These are phyloP conservation scores for Diaporthe ampelina DNA, from an alignment of 2,329 filamentous ascomycete species.

Conservation along the genomic window DNA sequence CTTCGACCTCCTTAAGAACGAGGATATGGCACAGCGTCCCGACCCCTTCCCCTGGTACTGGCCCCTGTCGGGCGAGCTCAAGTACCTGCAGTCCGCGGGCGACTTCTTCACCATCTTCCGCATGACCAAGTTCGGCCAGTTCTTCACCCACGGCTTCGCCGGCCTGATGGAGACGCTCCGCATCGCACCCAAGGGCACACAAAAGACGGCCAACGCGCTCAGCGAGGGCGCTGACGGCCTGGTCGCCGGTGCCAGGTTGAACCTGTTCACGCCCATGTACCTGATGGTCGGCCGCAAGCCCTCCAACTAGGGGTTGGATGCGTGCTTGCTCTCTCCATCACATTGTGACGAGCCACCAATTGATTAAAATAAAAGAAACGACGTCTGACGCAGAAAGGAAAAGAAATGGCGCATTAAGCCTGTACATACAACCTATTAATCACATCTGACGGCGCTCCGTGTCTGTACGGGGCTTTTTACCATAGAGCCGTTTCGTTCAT, in stretches of 20 bases:
- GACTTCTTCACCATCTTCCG: conserved; percentile 88
- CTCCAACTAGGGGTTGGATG: conserved; percentile 48
- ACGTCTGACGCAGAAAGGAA: conserved; percentile 8
- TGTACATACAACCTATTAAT: conserved; percentile 36
- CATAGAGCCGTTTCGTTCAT: conserved; percentile 4
- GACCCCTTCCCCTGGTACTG: conserved; percentile 94
- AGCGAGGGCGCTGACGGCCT: conserved; percentile 86
- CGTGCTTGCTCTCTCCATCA: background rate
- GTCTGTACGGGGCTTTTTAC: background rate
- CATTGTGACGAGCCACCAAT: background rate
- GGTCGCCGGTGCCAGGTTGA: conserved; percentile 86
- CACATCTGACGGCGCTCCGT: conserved; percentile 31
- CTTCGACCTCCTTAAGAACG: conserved; percentile 85
- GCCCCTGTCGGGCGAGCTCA: conserved; percentile 87
- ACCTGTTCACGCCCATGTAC: conserved; percentile 99
- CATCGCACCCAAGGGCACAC: conserved; percentile 84
- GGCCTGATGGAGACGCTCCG: conserved; percentile 81
- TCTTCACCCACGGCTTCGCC: conserved; percentile 81
- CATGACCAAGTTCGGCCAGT: conserved; percentile 89
- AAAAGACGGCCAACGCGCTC: conserved; percentile 94
- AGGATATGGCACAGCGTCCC: conserved; percentile 85
- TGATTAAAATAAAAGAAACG: background rate
- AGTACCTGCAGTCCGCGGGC: conserved; percentile 82
- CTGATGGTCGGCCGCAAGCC: conserved; percentile 96
- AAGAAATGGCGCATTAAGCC: conserved; percentile 18